Conservation (phyloP, 768 basidiomycete species). For the Amanita pseudoporphyria region DNA sequence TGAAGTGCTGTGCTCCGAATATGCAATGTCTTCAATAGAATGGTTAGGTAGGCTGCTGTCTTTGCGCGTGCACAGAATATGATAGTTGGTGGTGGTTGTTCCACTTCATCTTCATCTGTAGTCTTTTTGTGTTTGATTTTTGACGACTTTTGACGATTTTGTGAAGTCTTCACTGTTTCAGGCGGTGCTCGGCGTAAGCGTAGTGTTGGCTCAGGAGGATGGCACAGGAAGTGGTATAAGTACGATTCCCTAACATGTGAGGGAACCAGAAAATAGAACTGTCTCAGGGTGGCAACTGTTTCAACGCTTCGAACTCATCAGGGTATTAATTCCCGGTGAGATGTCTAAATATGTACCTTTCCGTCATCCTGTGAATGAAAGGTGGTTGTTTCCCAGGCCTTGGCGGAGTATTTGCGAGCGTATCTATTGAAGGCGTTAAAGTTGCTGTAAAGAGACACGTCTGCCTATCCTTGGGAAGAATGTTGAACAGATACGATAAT, state of each 20-base stretch:
- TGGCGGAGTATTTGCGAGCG: constrained; percentile 61
- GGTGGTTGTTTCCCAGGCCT: constrained; percentile 77
- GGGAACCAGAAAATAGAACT: constrained; percentile 86
- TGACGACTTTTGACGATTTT: constrained; percentile 16
- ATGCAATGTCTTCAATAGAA: constrained; percentile 63
- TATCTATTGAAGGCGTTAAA: constrained; percentile 77
- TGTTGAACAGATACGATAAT: constrained; percentile 63
- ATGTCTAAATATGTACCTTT: constrained; percentile 33
- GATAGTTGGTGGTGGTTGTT: constrained; percentile 89
- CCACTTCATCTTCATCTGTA: constrained; percentile 38
- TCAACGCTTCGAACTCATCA: constrained; percentile 48
- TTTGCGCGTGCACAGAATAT: constrained; percentile 84
- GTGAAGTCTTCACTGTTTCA: constrained; percentile 30
- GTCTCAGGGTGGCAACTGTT: constrained; percentile 82
- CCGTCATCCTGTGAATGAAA: constrained; percentile 74
- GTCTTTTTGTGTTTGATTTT: constrained; percentile 28
- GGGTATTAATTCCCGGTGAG: background rate
- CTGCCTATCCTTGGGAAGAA: constrained; percentile 80
- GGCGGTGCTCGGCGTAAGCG: constrained; percentile 59
- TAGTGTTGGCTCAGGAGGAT: constrained; percentile 75
- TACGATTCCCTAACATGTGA: constrained; percentile 92
- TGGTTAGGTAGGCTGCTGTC: constrained; percentile 84
- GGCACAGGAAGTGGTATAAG: constrained; percentile 79
- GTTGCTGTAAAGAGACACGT: constrained; percentile 98
- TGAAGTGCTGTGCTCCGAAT: constrained; percentile 88